phyloP scores from a whole-genome alignment of 176 grass and related monocot species.

The barley (Hordeum vulgare) region DNA sequence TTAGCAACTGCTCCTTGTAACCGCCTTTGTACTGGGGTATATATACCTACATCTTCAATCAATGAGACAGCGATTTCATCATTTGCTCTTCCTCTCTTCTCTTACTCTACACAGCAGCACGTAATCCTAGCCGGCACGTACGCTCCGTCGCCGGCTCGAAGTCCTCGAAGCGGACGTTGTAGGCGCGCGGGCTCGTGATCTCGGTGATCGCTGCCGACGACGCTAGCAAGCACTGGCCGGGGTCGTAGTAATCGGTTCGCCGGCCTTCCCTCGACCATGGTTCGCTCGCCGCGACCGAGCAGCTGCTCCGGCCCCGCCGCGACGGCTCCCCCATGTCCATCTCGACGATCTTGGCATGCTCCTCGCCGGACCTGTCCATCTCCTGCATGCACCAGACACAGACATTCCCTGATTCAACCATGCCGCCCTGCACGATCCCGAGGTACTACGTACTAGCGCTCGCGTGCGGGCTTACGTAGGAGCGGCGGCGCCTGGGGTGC shows the following conservation, averaged over 20 bases:
- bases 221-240: slow-evolving; percentile 28
- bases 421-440: not conserved
- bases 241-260: slow-evolving; percentile 24
- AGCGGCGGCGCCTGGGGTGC: slow-evolving; percentile 44
- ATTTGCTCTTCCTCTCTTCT: too few relatives aligned
- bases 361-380: too few relatives aligned
- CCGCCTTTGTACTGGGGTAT: too few relatives aligned
- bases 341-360: too few relatives aligned
- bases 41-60: too few relatives aligned
- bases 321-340: too few relatives aligned
- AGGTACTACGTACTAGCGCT: not conserved
- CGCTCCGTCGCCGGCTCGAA: slow-evolving; percentile 26
- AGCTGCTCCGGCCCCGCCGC: too few relatives aligned
- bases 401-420: not conserved
- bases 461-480: slow-evolving; percentile 37
- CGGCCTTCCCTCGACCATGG: too few relatives aligned
- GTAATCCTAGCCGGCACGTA: not conserved
- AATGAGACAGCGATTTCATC: too few relatives aligned
- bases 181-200: slow-evolving; percentile 28
- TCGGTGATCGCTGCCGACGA: slow-evolving; percentile 20
- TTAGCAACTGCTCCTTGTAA: too few relatives aligned
- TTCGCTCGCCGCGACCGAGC: too few relatives aligned
- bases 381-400: slow-evolving; percentile 31
- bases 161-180: slow-evolving; percentile 47
- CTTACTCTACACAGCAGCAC: too few relatives aligned